phyloP scores from a whole-genome alignment of 345 rosid genomes.

The Hirschfeldia incana region DNA sequence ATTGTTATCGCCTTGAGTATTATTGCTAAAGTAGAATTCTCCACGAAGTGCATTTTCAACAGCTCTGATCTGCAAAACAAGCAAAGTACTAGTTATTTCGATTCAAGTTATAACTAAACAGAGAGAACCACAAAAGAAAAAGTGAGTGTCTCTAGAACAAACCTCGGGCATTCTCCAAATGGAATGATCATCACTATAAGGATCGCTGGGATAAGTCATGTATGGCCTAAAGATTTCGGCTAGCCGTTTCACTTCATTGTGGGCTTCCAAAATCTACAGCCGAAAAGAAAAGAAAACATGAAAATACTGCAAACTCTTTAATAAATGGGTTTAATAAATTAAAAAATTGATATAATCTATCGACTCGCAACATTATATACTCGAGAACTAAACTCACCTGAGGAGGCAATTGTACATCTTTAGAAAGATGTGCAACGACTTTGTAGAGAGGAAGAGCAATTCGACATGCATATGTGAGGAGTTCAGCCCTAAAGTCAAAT shows the following conservation, averaged over 20 bases:
- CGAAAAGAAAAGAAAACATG: not conserved
- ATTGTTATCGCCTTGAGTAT: too few species aligned
- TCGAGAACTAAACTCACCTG: not conserved
- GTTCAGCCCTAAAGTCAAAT: not conserved
- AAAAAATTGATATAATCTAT: too few species aligned
- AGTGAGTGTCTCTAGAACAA: not conserved
- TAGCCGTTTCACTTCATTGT: not conserved
- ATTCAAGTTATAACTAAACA: not conserved
- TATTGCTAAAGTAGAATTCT: too few species aligned
- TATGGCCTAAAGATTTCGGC: not conserved
- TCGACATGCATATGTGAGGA: not conserved
- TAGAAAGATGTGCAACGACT: not conserved
- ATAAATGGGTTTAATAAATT: too few species aligned
- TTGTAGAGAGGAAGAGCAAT: not conserved
- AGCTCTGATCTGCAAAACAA: not conserved
- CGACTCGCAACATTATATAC: not conserved
- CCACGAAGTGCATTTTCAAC: too few species aligned
- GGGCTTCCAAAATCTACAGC: not conserved
- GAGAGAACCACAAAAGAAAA: not conserved
- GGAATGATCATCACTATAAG: not conserved
- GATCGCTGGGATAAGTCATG: not conserved
- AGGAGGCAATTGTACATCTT: not conserved
- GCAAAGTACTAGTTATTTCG: not conserved
- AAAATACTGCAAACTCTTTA: not conserved
- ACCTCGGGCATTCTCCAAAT: not conserved